Evolutionary conservation across 2,329 filamentous ascomycete species (phyloP).

Genomic region (Capronia americana): DNA sequence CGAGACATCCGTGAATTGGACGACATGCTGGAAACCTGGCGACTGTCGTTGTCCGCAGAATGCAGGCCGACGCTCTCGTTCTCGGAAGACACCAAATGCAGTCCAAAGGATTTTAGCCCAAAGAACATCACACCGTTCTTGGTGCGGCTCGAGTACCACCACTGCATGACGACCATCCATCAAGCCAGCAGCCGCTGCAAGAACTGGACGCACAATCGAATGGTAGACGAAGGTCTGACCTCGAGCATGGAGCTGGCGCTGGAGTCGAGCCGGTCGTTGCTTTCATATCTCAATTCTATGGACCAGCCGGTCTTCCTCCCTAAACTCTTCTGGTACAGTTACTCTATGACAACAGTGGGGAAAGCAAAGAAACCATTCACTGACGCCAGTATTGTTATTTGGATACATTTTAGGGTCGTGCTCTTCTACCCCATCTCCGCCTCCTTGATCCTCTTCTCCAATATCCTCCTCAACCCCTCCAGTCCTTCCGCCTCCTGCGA

Average conservation of each 20-base stretch:
- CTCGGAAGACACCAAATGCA: conserved; percentile 40
- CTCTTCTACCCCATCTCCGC: conserved; percentile 65
- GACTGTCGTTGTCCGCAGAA: conserved; percentile 54
- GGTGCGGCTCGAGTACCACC: conserved; percentile 62
- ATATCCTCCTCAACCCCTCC: conserved; percentile 58
- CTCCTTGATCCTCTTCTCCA: conserved; percentile 62
- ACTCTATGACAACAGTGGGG: neutral
- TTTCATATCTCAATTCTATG: conserved; percentile 53
- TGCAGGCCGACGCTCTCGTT: conserved; percentile 59
- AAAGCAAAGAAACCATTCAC: neutral
- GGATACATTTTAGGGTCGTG: conserved; percentile 52
- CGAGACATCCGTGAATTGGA: conserved; percentile 63
- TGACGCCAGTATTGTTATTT: neutral
- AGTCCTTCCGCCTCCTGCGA: conserved; percentile 54
- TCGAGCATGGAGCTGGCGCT: conserved; percentile 62
- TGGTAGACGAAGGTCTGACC: conserved; percentile 55
- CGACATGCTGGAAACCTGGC: conserved; percentile 63
- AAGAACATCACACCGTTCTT: conserved; percentile 57
- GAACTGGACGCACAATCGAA: conserved; percentile 48
- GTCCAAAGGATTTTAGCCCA: conserved; percentile 37
- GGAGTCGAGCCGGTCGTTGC: conserved; percentile 62
- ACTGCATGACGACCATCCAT: conserved; percentile 63
- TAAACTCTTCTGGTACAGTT: conserved; percentile 22
- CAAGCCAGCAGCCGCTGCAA: conserved; percentile 61
- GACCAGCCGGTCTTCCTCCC: neutral